Evolutionary conservation across 1,284 basidiomycete species (phyloP).

Genomic region (Irpex sp.): DNA sequence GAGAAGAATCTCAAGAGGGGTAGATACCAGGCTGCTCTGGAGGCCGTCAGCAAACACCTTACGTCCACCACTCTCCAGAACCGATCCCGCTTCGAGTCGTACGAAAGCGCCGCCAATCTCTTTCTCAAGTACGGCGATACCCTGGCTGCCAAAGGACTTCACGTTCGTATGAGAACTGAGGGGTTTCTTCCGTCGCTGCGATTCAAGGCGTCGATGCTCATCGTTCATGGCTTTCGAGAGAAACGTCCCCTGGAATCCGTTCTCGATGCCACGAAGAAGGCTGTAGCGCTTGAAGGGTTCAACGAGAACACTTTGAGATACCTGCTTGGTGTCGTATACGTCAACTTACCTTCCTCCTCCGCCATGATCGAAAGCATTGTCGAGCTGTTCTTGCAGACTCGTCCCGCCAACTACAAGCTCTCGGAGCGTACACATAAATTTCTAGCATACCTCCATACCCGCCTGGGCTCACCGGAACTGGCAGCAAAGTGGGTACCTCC

Average conservation of each 20-base stretch:
- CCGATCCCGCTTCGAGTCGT: constrained; percentile 19
- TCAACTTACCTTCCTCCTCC: constrained; percentile 24
- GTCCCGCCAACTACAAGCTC: constrained; percentile 27
- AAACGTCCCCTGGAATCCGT: constrained; percentile 16
- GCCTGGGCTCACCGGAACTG: constrained; percentile 27
- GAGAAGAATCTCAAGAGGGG: not conserved
- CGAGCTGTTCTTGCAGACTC: constrained; percentile 30
- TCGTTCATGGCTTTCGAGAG: constrained; percentile 21
- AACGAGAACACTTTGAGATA: constrained; percentile 34
- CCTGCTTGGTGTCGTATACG: constrained; percentile 35
- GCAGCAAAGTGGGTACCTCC: constrained; percentile 26
- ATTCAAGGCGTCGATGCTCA: constrained; percentile 37
- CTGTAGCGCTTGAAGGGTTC: constrained; percentile 23
- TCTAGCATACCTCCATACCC: constrained; percentile 32
- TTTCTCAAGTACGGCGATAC: constrained; percentile 32
- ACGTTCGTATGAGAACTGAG: constrained; percentile 36
- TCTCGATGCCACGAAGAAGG: constrained; percentile 8
- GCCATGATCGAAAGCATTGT: constrained; percentile 31
- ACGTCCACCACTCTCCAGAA: constrained; percentile 12
- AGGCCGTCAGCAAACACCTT: constrained; percentile 12
- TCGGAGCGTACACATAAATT: constrained; percentile 28
- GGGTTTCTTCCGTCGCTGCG: constrained; percentile 31
- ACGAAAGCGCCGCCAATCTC: constrained; percentile 28
- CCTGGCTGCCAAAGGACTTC: constrained; percentile 32
- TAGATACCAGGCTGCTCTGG: constrained; percentile 12